Conservation (phyloP, 176 grass and related monocot species). For the Elaeis guineensis region DNA sequence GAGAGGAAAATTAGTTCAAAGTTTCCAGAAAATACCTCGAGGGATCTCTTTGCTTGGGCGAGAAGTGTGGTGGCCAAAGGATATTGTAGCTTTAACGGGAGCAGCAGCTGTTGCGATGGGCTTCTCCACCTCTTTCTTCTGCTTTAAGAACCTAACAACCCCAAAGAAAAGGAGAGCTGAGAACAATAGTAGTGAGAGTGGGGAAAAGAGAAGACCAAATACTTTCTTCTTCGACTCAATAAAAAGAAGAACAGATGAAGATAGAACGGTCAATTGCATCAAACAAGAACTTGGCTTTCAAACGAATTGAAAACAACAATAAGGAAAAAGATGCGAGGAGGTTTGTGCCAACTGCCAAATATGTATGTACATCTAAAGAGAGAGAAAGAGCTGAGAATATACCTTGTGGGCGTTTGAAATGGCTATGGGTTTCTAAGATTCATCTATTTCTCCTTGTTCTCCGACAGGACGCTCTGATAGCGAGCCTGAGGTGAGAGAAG, state of each 20-base stretch:
- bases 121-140: conserved; percentile 8
- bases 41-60: conserved; percentile 11
- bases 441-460: conserved; percentile 5
- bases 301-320: too few relatives aligned
- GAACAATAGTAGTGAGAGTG: not conserved
- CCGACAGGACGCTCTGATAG: conserved; percentile 40
- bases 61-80: conserved; percentile 15
- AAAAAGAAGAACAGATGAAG: too few relatives aligned
- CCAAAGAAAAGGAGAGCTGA: conserved; percentile 23
- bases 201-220: too few relatives aligned
- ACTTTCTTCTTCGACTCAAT: too few relatives aligned
- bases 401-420: conserved; percentile 5
- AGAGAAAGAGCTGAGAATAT: not conserved
- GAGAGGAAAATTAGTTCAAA: not conserved
- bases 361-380: not conserved
- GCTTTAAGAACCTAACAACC: conserved; percentile 22
- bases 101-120: too few relatives aligned
- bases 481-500: conserved; percentile 18
- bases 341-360: too few relatives aligned
- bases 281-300: conserved; percentile 9
- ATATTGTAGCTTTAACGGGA: conserved; percentile 11
- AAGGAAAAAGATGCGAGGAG: not conserved
- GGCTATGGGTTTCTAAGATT: conserved; percentile 15
- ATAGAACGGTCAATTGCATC: conserved; percentile 11
- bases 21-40: conserved; percentile 30